Percentiles rank a stretch among this genome's conserved stretches.
Evolutionary conservation across 305 asterid genomes (phyloP).

Genomic region (Solanum hybrid): DNA sequence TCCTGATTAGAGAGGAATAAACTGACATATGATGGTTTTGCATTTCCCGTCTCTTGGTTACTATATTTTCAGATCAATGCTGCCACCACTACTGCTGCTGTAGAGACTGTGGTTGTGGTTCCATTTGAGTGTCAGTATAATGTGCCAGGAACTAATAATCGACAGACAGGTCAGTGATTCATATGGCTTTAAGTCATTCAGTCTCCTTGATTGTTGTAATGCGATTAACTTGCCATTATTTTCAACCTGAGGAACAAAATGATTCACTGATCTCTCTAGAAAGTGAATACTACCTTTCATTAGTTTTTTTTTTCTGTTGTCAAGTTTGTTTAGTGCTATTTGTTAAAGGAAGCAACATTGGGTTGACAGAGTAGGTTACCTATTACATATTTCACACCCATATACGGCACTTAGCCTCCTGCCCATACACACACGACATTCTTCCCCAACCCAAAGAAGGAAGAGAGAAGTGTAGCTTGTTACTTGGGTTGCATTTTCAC

Average conservation of each 20-base stretch:
- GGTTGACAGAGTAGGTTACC: not conserved
- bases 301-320: not conserved
- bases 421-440: not conserved
- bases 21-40: slow-evolving; percentile 12
- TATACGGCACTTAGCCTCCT: not conserved
- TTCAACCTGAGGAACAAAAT: not conserved
- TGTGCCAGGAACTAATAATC: slow-evolving; percentile 33
- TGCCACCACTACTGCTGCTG: slow-evolving; percentile 23
- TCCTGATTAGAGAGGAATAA: slow-evolving; percentile 4
- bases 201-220: not conserved
- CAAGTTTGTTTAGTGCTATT: not conserved
- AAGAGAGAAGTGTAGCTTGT: not conserved
- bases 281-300: not conserved
- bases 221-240: not conserved
- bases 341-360: not conserved
- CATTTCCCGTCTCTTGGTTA: not conserved
- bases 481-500: not conserved
- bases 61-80: slow-evolving; percentile 37
- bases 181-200: not conserved
- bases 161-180: slow-evolving; percentile 41
- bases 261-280: not conserved
- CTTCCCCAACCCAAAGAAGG: not conserved
- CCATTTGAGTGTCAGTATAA: slow-evolving; percentile 30
- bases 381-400: not conserved
- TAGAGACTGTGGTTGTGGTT: slow-evolving; percentile 26